These are phyloP conservation scores for Sphagnurus paluster DNA, from an alignment of 1,284 basidiomycete species.

Conservation along the genomic window DNA sequence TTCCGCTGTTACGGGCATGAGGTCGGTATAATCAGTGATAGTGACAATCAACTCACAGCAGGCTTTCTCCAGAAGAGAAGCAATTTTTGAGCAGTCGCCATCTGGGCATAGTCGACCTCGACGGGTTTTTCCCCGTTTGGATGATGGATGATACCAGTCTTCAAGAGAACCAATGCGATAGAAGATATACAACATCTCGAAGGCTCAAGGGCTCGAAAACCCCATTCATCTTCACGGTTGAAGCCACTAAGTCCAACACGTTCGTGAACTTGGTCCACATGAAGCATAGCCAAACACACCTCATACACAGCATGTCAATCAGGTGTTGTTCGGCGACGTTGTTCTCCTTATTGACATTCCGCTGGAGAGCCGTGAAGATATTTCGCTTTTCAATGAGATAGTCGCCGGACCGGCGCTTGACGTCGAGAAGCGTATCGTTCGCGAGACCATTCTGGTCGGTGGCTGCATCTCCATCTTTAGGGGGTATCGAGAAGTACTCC, in stretches of 20 bases:
- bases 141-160: conserved; percentile 91
- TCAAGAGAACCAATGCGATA: conserved; percentile 95
- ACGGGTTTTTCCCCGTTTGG: conserved; percentile 66
- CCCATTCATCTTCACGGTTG: conserved; percentile 95
- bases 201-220: conserved; percentile 94
- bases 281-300: conserved; percentile 48
- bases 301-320: conserved; percentile 99
- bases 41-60: conserved; percentile 63
- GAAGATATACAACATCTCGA: conserved; percentile 96
- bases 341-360: conserved; percentile 99
- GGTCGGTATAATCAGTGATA: conserved; percentile 1
- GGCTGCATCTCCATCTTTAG: conserved; percentile 58
- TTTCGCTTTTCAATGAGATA: conserved; percentile 87
- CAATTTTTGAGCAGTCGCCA: conserved; percentile 97
- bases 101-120: conserved; percentile 87
- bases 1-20: conserved; percentile 66
- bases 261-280: conserved; percentile 3
- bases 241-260: conserved; percentile 73
- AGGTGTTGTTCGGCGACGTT: conserved; percentile 98
- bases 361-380: conserved; percentile 97
- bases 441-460: conserved; percentile 81
- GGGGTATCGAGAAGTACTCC: conserved; percentile 96
- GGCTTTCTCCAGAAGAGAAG: conserved; percentile 99
- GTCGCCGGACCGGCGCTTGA: conserved; percentile 85
- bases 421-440: conserved; percentile 71